Evolutionary conservation across 1,284 basidiomycete species (phyloP).

Genomic region (Heterobasidion irregulare): DNA sequence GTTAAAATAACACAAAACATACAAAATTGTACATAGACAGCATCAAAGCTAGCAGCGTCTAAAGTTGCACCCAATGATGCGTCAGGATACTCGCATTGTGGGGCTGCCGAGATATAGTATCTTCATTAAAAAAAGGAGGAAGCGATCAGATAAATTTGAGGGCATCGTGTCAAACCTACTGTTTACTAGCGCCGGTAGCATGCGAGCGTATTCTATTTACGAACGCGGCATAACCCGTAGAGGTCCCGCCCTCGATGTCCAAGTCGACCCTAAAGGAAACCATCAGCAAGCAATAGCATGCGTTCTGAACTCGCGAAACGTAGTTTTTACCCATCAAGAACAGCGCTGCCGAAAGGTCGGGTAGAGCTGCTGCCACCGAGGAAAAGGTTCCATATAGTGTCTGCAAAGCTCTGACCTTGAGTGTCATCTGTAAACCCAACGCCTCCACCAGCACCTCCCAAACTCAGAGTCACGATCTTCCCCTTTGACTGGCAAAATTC

Average conservation of each 20-base stretch:
- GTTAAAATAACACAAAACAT: slow-evolving; percentile 5
- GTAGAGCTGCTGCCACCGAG: slow-evolving; percentile 48
- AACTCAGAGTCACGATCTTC: slow-evolving; percentile 43
- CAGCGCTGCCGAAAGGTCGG: slow-evolving; percentile 52
- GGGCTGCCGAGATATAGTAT: slow-evolving; percentile 54
- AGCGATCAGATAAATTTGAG: not conserved
- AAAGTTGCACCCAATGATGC: slow-evolving; percentile 40
- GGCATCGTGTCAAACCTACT: slow-evolving; percentile 23
- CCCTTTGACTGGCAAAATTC: slow-evolving; percentile 49
- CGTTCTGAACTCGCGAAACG: not conserved
- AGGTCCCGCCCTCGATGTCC: slow-evolving; percentile 57
- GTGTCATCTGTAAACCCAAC: slow-evolving; percentile 49
- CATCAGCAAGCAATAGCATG: not conserved
- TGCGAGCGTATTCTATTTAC: slow-evolving; percentile 49
- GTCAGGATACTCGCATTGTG: slow-evolving; percentile 48
- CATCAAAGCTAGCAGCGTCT: slow-evolving; percentile 46
- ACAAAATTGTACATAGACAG: slow-evolving; percentile 48
- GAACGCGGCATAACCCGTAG: slow-evolving; percentile 48
- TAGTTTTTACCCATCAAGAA: slow-evolving; percentile 48
- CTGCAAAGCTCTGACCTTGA: slow-evolving; percentile 44
- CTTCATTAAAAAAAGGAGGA: slow-evolving; percentile 20
- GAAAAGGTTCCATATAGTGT: slow-evolving; percentile 59
- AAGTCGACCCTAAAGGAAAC: slow-evolving; percentile 42
- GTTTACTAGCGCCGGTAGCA: slow-evolving; percentile 40
- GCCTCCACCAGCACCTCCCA: slow-evolving; percentile 22